These are phyloP conservation scores for Sugiyamaella xylanicola DNA, from an alignment of 1,139 yeast species.

Conservation along the genomic window DNA sequence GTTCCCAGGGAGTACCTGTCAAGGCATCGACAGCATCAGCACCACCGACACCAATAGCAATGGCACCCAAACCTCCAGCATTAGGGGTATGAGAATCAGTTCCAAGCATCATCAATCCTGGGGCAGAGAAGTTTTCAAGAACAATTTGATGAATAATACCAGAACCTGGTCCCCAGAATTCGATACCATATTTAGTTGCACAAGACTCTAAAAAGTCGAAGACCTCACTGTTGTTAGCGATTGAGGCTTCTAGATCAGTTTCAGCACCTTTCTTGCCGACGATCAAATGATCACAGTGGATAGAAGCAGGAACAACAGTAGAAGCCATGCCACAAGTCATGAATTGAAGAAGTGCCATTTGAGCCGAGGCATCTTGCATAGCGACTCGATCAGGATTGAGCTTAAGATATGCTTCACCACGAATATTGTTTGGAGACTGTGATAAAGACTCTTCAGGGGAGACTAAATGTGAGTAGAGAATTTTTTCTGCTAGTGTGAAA, in stretches of 20 bases:
- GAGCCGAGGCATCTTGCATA: slow-evolving; percentile 99
- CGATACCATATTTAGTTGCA: slow-evolving; percentile 90
- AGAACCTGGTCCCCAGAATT: slow-evolving; percentile 99
- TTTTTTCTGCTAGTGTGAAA: slow-evolving; percentile 89
- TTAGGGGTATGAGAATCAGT: slow-evolving; percentile 98
- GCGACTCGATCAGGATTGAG: slow-evolving; percentile 97
- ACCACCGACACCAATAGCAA: slow-evolving; percentile 98
- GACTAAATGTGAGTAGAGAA: slow-evolving; percentile 85
- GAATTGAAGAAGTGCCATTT: slow-evolving; percentile 93
- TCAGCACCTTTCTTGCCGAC: slow-evolving; percentile 94
- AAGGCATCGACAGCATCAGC: slow-evolving; percentile 98
- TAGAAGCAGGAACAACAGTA: slow-evolving; percentile 90
- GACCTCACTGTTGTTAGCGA: slow-evolving; percentile 87
- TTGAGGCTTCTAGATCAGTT: slow-evolving; percentile 69
- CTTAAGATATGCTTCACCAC: slow-evolving; percentile 86
- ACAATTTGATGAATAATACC: slow-evolving; percentile 98
- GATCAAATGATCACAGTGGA: slow-evolving; percentile 96
- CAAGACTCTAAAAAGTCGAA: slow-evolving; percentile 90
- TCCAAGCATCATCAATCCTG: slow-evolving; percentile 95
- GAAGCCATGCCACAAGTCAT: slow-evolving; percentile 91
- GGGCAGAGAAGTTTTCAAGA: slow-evolving; percentile 90
- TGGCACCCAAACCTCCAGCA: slow-evolving; percentile 96
- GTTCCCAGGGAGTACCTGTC: slow-evolving; percentile 98
- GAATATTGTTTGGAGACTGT: slow-evolving; percentile 51
- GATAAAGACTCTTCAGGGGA: slow-evolving; percentile 79